Percentiles rank a stretch among this genome's conserved stretches.
Conservation (phyloP, 345 rosid genomes). For the Aquilaria malaccensis region DNA sequence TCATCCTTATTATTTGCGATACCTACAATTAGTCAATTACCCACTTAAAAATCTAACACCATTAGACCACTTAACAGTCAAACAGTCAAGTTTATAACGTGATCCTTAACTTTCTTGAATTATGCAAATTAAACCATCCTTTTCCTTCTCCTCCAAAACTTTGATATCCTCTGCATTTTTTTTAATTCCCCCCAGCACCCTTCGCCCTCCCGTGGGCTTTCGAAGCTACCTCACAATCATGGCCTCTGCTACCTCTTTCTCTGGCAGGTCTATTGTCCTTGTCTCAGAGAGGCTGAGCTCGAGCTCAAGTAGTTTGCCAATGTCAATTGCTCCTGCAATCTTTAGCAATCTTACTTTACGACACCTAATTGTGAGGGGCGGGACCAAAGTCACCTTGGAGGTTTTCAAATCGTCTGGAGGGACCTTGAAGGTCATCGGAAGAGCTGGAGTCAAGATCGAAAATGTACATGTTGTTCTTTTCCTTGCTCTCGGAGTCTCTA, state of each 20-base stretch:
- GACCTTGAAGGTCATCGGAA: constrained; percentile 77
- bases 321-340: constrained; percentile 75
- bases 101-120: too few relatives aligned
- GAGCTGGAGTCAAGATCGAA: constrained; percentile 92
- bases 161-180: constrained; percentile 21
- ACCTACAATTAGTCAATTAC: too few relatives aligned
- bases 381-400: constrained; percentile 68
- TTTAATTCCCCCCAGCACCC: constrained; percentile 8
- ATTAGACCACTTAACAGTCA: too few relatives aligned
- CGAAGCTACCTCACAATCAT: constrained; percentile 21
- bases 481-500: too few relatives aligned
- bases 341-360: constrained; percentile 83
- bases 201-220: constrained; percentile 14
- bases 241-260: constrained; percentile 24
- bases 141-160: constrained; percentile 32
- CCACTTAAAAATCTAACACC: too few relatives aligned
- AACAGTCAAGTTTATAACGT: too few relatives aligned
- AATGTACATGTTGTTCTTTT: constrained; percentile 65
- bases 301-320: constrained; percentile 48
- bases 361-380: constrained; percentile 87
- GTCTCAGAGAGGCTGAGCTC: constrained; percentile 73
- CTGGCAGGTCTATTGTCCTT: constrained; percentile 62
- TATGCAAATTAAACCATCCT: constrained; percentile 8
- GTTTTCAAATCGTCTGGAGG: constrained; percentile 83
- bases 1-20: too few relatives aligned